Evolutionary conservation across 495 filamentous ascomycete genomes (phyloP), one percentile per base, ranked within the genome.

Genomic region (Neohortaea acidophila): DNA sequence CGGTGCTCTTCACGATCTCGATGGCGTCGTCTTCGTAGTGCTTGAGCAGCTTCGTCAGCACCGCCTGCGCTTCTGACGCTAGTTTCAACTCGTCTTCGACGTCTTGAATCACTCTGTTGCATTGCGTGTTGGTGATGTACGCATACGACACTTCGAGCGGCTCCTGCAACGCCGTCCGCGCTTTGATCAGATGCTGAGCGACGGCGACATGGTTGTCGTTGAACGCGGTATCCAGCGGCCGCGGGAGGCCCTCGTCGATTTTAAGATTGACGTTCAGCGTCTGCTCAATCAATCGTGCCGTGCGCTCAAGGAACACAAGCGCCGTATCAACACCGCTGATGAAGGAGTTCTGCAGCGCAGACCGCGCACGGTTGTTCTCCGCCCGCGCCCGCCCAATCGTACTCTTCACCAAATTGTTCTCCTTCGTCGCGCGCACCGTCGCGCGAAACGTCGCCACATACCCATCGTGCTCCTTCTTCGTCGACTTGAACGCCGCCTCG

Each of bases 401-500:
- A 6, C 5, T 5, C 4, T 15, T 15, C n/a, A 13, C n/a, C 28
- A 15, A 11, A 6, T 11, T 4, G 12, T 6, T 13, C n/a, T 13
- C 28, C n/a, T 31, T 31, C 28, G 28, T 13, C 12, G 28, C 4
- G 6, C n/a, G n/a, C 6, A 15, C 17, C 4, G n/a, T 4, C 6
- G 4, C 12, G 6, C n/a, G n/a, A 4, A 31, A 15, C 28, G 28
- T 4, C n/a, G 12, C 4, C 12, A 15, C n/a, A 13, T 31, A 6
- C 6, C 6, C 5, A 4, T 4, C 4, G 28, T 31, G 28, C n/a
- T 31, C n/a, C 5, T 31, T 15, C 5, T 13, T 11, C n/a, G n/a
- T 31, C 28, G 28, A 11, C n/a, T 31, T 13, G 28, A 13, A 31
- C 12, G 12, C 4, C 6, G 6, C 6, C 47, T 69, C 64, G 20